Conservation (phyloP, 2,329 filamentous ascomycete genomes). For the Botryotinia narcissicola region DNA sequence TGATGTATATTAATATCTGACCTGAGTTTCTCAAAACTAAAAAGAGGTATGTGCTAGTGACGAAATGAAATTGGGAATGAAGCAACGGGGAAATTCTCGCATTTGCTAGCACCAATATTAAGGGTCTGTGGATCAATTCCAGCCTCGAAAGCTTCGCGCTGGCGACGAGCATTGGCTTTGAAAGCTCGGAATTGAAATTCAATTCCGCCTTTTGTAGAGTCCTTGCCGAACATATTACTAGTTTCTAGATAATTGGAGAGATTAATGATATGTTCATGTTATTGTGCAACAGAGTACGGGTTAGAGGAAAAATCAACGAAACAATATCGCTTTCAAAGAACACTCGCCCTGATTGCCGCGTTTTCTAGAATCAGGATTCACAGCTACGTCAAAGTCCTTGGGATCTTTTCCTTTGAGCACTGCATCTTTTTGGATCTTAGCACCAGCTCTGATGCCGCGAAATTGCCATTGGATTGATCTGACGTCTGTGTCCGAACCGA, state of each 20-base stretch:
- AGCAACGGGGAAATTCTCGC: constrained; percentile 17
- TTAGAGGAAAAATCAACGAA: neutral
- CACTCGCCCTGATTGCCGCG: neutral
- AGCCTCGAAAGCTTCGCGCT: constrained; percentile 46
- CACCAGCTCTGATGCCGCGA: constrained; percentile 53
- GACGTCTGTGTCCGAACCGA: constrained; percentile 21
- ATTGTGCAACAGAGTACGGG: neutral
- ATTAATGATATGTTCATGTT: neutral
- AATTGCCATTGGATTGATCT: constrained; percentile 54
- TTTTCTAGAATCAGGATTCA: constrained; percentile 11
- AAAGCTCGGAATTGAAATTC: constrained; percentile 59
- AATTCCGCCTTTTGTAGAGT: constrained; percentile 56
- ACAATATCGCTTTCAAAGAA: neutral
- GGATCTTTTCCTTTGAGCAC: constrained; percentile 31
- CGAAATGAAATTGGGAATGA: neutral
- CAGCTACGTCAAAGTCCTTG: constrained; percentile 18
- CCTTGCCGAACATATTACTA: constrained; percentile 47
- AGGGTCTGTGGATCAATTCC: constrained; percentile 46
- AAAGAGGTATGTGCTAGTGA: constrained; percentile 20
- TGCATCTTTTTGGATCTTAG: constrained; percentile 47
- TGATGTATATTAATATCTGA: constrained; percentile 25
- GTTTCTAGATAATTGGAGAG: neutral
- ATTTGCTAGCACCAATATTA: constrained; percentile 24
- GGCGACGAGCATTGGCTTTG: constrained; percentile 51
- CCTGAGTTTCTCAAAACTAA: neutral